Conservation (phyloP, 164 flowering plant species). For the Cinnamomum micranthum region DNA sequence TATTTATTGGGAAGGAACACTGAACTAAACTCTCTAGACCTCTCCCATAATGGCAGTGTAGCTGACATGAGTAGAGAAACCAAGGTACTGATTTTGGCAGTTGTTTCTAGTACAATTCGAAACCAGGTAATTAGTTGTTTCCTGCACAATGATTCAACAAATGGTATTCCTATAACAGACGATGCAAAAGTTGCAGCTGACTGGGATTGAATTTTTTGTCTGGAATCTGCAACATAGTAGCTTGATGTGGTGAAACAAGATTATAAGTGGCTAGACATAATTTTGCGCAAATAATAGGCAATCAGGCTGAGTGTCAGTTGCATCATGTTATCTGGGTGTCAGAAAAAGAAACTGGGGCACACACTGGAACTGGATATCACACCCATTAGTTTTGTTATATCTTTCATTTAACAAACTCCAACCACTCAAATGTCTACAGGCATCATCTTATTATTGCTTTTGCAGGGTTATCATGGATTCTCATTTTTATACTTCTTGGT, state of each 20-base stretch:
- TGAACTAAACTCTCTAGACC: no score
- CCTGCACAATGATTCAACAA: no score
- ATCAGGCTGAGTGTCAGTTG: not conserved
- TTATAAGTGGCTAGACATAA: not conserved
- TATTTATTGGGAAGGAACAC: no score
- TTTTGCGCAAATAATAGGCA: not conserved
- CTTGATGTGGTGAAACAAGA: not conserved
- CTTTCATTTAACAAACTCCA: not conserved
- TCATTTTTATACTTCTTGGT: constrained; percentile 1
- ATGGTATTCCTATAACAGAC: no score
- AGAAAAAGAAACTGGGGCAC: not conserved
- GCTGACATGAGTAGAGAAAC: no score
- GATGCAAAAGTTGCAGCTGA: no score
- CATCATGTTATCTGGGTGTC: not conserved
- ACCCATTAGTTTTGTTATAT: no score
- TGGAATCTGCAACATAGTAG: not conserved
- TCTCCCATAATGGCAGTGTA: no score
- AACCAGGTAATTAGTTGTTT: no score
- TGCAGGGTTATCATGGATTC: constrained; percentile 1
- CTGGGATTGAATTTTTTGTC: not conserved
- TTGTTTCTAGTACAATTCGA: no score
- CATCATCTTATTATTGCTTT: not conserved
- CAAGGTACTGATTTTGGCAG: no score
- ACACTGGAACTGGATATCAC: not conserved
- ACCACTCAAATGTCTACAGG: not conserved